phyloP scores from a whole-genome alignment of 2,329 filamentous ascomycete species.

The Trichoderma endophyticum region DNA sequence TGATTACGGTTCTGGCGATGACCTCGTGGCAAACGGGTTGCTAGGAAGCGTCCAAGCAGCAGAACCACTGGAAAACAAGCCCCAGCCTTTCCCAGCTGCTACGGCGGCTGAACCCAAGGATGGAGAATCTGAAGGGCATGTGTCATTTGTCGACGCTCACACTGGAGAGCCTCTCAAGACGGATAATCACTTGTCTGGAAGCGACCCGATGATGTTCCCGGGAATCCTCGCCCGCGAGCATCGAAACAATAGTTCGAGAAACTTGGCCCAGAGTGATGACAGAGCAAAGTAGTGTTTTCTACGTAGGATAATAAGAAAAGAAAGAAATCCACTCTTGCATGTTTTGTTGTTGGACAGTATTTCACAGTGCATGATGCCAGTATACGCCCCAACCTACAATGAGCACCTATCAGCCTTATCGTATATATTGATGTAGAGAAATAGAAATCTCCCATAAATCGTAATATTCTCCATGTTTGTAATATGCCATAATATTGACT shows the following conservation, averaged over 20 bases:
- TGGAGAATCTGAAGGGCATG: neutral
- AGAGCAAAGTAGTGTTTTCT: neutral
- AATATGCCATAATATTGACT: neutral
- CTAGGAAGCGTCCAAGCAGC: slow-evolving; percentile 23
- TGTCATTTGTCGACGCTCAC: neutral
- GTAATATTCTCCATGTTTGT: neutral
- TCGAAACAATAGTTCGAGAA: slow-evolving; percentile 41
- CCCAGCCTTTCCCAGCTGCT: neutral
- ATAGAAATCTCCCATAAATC: neutral
- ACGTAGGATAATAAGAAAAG: neutral
- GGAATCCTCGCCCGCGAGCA: slow-evolving; percentile 59
- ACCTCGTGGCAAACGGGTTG: neutral
- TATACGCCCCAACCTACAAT: neutral
- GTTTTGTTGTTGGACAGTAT: neutral
- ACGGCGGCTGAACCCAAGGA: neutral
- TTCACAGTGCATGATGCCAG: neutral
- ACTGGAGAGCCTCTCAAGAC: slow-evolving; percentile 35
- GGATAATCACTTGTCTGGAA: slow-evolving; percentile 51
- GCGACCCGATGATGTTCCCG: slow-evolving; percentile 68
- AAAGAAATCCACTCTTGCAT: neutral
- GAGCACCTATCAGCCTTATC: neutral
- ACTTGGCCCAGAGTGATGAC: slow-evolving; percentile 23
- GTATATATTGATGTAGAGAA: neutral
- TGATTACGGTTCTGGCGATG: slow-evolving; percentile 28
- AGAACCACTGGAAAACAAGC: neutral